Evolutionary conservation across 306 rosid species (phyloP).

Genomic region (Castanopsis chinensis): DNA sequence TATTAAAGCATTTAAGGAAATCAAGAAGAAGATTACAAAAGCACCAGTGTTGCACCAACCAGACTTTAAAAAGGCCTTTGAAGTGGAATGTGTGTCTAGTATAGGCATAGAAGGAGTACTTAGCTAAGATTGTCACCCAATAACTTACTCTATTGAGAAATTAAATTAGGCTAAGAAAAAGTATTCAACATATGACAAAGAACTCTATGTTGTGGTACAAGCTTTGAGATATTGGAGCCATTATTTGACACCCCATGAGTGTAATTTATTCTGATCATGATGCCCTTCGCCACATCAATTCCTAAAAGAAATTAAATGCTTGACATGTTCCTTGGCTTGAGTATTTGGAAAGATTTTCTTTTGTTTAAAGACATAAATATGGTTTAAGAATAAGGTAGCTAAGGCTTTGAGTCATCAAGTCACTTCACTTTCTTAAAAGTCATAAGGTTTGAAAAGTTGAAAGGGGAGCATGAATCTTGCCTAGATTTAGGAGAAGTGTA

Average conservation of each 20-base stretch:
- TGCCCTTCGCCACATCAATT: background rate
- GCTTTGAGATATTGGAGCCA: background rate
- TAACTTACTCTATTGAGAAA: background rate
- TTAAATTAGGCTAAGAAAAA: conserved; percentile 7
- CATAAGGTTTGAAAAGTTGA: background rate
- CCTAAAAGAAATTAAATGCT: background rate
- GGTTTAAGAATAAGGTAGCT: background rate
- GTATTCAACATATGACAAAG: background rate
- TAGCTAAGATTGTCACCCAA: background rate
- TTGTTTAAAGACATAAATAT: background rate
- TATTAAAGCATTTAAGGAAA: background rate
- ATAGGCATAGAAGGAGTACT: background rate
- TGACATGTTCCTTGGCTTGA: background rate
- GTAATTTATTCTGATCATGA: background rate
- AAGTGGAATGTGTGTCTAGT: background rate
- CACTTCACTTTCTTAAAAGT: background rate
- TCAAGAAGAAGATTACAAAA: background rate
- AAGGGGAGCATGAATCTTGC: background rate
- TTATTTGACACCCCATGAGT: background rate
- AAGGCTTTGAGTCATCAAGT: background rate
- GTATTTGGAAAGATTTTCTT: background rate
- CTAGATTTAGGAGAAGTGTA: background rate
- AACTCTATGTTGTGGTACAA: background rate
- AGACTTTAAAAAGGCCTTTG: background rate
- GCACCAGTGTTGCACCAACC: background rate